Percentiles rank a stretch among this genome's conserved stretches.
Evolutionary conservation across 1,139 yeast species (phyloP).

Genomic region (Geotrichum siamense): DNA sequence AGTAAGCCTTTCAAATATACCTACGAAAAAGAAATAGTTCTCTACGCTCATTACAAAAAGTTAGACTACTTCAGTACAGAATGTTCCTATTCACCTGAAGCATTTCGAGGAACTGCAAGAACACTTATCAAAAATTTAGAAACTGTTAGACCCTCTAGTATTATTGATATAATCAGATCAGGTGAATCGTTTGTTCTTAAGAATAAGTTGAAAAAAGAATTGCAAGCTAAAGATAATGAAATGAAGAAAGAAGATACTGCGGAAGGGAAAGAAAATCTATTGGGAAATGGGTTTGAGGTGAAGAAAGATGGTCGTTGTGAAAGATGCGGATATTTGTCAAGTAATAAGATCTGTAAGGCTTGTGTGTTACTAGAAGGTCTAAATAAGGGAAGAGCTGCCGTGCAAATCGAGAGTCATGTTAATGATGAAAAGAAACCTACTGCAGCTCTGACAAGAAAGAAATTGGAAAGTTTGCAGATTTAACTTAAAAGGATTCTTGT

Average conservation of each 20-base stretch:
- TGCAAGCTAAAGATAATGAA: conserved; percentile 19
- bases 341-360: conserved; percentile 86
- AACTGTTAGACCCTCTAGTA: conserved; percentile 85
- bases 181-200: conserved; percentile 69
- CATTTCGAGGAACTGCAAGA: conserved; percentile 95
- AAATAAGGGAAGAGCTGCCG: conserved; percentile 54
- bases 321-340: conserved; percentile 85
- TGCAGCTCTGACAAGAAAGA: conserved; percentile 60
- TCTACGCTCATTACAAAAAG: conserved; percentile 94
- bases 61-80: conserved; percentile 95
- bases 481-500: not conserved
- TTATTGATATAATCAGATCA: conserved; percentile 86
- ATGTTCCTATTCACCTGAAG: conserved; percentile 97
- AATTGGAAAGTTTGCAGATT: conserved; percentile 41
- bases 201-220: conserved; percentile 21
- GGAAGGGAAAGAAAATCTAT: not conserved
- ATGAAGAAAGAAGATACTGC: conserved; percentile 1
- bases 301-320: conserved; percentile 46
- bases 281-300: conserved; percentile 15
- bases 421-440: conserved; percentile 44
- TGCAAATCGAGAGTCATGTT: conserved; percentile 35
- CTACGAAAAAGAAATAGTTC: conserved; percentile 93
- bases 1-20: conserved; percentile 94
- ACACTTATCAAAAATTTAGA: conserved; percentile 85
- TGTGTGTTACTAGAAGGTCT: conserved; percentile 82